phyloP scores from a whole-genome alignment of 1,284 basidiomycete species.

The Vanrija humicola region DNA sequence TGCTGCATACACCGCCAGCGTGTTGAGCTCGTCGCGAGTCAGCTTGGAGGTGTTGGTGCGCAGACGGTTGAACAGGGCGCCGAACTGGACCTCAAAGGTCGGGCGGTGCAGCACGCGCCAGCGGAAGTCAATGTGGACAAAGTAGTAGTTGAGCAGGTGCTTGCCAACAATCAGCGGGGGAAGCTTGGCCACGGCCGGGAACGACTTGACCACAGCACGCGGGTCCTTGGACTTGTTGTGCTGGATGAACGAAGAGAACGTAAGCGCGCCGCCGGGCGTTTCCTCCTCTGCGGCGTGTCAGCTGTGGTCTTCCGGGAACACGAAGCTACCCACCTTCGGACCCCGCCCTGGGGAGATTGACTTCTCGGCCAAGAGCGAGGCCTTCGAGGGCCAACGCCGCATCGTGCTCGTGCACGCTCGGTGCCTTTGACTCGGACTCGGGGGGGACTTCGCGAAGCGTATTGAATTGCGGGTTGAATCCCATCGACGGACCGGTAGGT shows the following conservation, averaged over 20 bases:
- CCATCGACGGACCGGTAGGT: too few species aligned
- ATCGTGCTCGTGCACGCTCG: constrained; percentile 19
- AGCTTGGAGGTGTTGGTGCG: constrained; percentile 10
- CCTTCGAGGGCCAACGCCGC: constrained; percentile 21
- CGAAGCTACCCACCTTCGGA: neutral
- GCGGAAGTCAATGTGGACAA: constrained; percentile 13
- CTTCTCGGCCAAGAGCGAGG: constrained; percentile 10
- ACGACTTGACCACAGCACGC: constrained; percentile 6
- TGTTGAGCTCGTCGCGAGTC: constrained; percentile 17
- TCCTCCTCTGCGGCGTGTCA: constrained; percentile 9
- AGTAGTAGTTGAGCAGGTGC: constrained; percentile 15
- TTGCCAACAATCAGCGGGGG: constrained; percentile 18
- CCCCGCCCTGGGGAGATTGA: too few species aligned
- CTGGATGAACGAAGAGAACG: constrained; percentile 17
- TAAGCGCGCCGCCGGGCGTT: constrained; percentile 14
- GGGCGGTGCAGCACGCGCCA: constrained; percentile 24
- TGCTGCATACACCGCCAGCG: constrained; percentile 21
- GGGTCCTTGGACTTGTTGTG: constrained; percentile 11
- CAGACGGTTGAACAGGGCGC: constrained; percentile 14
- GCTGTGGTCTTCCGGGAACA: neutral
- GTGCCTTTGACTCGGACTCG: neutral
- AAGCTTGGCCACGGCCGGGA: constrained; percentile 8
- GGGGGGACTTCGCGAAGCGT: too few species aligned
- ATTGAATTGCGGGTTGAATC: too few species aligned
- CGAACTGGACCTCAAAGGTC: constrained; percentile 19